Evolutionary conservation across 768 basidiomycete species (phyloP).

Genomic region (Suillus clintonianus): DNA sequence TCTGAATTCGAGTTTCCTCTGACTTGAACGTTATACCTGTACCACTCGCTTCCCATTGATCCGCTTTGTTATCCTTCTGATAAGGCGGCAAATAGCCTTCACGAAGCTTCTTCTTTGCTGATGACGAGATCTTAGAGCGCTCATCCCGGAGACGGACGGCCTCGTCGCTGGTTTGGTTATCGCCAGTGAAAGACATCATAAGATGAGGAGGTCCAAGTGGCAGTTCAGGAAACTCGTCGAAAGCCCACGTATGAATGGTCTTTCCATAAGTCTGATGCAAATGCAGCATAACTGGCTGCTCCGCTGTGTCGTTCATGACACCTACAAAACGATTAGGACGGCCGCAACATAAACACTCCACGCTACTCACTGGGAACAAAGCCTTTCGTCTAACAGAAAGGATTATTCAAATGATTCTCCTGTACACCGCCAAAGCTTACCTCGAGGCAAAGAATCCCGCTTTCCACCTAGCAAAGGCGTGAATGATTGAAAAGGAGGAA

Average conservation of each 20-base stretch:
- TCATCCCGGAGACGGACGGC: conserved; percentile 35
- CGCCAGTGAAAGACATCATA: conserved; percentile 46
- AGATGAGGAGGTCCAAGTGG: conserved; percentile 48
- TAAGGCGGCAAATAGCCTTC: conserved; percentile 41
- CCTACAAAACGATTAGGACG: conserved; percentile 9
- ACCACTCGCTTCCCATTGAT: conserved; percentile 39
- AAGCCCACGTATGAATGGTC: conserved; percentile 40
- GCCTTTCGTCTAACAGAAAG: conserved; percentile 18
- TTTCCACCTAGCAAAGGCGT: conserved; percentile 30
- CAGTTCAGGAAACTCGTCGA: conserved; percentile 40
- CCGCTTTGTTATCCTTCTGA: conserved; percentile 36
- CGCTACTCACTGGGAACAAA: conserved; percentile 23
- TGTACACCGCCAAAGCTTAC: conserved; percentile 9
- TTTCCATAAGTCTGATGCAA: conserved; percentile 52
- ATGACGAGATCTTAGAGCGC: conserved; percentile 34
- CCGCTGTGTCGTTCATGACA: conserved; percentile 34
- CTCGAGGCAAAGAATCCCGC: conserved; percentile 34
- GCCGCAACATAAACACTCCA: background rate
- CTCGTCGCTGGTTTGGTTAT: conserved; percentile 35
- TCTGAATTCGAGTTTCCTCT: conserved; percentile 23
- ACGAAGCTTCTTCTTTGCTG: conserved; percentile 35
- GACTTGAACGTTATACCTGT: conserved; percentile 37
- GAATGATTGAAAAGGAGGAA: conserved; percentile 13
- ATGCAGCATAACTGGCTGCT: conserved; percentile 44
- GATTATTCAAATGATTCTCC: background rate